Conservation (phyloP, 805 yeast genomes). For the Suhomyces vadensis region DNA sequence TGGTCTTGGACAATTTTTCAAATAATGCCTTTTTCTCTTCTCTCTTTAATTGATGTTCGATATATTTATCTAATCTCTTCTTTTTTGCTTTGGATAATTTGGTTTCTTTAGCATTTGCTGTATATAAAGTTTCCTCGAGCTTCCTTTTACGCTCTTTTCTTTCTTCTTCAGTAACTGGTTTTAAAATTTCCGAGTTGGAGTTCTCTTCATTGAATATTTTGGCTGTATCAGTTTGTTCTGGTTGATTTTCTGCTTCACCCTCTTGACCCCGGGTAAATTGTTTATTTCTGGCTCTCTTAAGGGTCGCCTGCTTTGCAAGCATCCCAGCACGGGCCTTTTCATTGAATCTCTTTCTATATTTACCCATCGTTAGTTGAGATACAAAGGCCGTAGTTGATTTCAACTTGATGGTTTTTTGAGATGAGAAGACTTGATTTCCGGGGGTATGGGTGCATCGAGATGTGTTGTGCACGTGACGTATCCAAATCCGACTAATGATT, state of each 20-base stretch:
- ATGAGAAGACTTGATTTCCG: conserved; percentile 5
- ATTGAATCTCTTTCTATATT: conserved; percentile 75
- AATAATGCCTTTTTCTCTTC: conserved; percentile 82
- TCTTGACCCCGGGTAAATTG: conserved; percentile 57
- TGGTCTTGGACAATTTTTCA: conserved; percentile 66
- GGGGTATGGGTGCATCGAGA: background rate
- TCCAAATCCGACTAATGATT: background rate
- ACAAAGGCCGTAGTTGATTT: background rate
- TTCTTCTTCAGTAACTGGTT: conserved; percentile 67
- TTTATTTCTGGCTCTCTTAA: conserved; percentile 67
- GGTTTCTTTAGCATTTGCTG: conserved; percentile 57
- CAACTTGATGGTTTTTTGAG: conserved; percentile 2
- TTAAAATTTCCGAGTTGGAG: conserved; percentile 59
- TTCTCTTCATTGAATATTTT: conserved; percentile 30
- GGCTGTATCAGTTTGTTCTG: conserved; percentile 7
- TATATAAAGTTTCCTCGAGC: conserved; percentile 55
- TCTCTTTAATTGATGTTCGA: conserved; percentile 83
- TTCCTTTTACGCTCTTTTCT: conserved; percentile 63
- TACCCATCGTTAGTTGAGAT: conserved; percentile 56
- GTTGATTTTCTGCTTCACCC: conserved; percentile 23
- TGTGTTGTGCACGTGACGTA: background rate
- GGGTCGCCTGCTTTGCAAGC: conserved; percentile 73
- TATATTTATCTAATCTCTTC: conserved; percentile 85
- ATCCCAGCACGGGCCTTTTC: conserved; percentile 86
- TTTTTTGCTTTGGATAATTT: conserved; percentile 71